These are phyloP conservation scores for Lathyrus oleraceus DNA, from an alignment of 306 rosid species.

Conservation along the genomic window DNA sequence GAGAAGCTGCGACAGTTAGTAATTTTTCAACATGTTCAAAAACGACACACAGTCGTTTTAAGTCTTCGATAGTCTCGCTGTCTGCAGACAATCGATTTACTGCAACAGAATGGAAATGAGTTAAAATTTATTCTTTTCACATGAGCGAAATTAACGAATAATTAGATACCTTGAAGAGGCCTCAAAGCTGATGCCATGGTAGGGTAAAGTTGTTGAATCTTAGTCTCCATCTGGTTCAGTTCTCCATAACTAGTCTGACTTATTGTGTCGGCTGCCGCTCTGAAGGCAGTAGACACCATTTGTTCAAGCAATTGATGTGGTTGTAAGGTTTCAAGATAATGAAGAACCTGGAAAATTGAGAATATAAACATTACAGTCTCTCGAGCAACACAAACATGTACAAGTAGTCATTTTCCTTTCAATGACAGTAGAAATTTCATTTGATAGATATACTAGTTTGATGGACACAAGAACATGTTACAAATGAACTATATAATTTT, in stretches of 20 bases:
- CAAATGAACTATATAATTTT: conserved; percentile 20
- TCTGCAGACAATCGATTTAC: conserved; percentile 65
- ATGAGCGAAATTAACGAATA: conserved; percentile 17
- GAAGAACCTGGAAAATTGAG: conserved; percentile 65
- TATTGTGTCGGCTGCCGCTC: conserved; percentile 77
- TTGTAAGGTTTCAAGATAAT: conserved; percentile 82
- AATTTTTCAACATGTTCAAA: conserved; percentile 84
- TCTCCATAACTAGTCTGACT: conserved; percentile 75
- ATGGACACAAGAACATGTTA: conserved; percentile 25
- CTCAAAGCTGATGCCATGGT: conserved; percentile 69
- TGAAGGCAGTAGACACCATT: conserved; percentile 86
- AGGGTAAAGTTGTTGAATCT: conserved; percentile 76
- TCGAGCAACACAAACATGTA: conserved; percentile 28
- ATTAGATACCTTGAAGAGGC: conserved; percentile 66
- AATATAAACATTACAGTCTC: conserved; percentile 25
- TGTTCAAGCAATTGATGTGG: conserved; percentile 93
- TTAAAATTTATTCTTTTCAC: conserved; percentile 15
- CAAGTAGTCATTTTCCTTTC: conserved; percentile 13
- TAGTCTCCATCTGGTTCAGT: conserved; percentile 69
- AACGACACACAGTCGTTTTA: conserved; percentile 60
- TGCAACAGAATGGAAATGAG: conserved; percentile 47
- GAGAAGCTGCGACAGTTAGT: conserved; percentile 77
- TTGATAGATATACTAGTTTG: conserved; percentile 32
- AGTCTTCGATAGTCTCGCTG: conserved; percentile 72
- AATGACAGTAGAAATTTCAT: conserved; percentile 7